A percentile compares a stretch with the other conserved stretches of the same genome.
phyloP scores from a whole-genome alignment of 2,329 filamentous ascomycete genomes.

The Aspergillus sp. region DNA sequence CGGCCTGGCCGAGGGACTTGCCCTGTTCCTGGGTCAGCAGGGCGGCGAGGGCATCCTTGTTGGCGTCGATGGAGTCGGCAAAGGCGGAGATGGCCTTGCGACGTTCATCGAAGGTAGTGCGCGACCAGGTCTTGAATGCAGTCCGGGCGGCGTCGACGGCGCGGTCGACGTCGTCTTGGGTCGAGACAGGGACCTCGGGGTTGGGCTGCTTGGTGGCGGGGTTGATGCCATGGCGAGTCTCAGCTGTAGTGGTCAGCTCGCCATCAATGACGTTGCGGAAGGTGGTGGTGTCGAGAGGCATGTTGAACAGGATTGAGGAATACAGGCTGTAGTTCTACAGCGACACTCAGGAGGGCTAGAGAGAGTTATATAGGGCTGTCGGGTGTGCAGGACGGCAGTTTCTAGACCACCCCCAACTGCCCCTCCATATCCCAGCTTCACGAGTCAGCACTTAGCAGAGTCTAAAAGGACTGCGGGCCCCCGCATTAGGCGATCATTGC shows the following conservation, averaged over 20 bases:
- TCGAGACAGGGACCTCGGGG: conserved; percentile 52
- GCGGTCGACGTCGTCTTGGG: conserved; percentile 50
- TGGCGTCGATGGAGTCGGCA: conserved; percentile 35
- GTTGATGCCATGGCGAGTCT: conserved; percentile 52
- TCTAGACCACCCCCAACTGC: background rate
- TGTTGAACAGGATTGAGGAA: too few relatives aligned
- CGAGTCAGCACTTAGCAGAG: background rate
- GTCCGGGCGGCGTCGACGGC: conserved; percentile 51
- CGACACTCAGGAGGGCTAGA: too few relatives aligned
- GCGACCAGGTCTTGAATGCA: conserved; percentile 51
- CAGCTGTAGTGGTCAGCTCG: conserved; percentile 44
- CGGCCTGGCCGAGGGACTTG: conserved; percentile 35
- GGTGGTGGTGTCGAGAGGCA: conserved; percentile 25
- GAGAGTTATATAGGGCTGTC: background rate
- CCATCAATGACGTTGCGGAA: conserved; percentile 57
- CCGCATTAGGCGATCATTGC: too few relatives aligned
- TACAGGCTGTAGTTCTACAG: too few relatives aligned
- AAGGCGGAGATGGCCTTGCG: conserved; percentile 32
- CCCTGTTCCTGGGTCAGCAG: conserved; percentile 46
- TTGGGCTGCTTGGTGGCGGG: conserved; percentile 52
- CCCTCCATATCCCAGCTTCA: background rate
- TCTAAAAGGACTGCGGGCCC: background rate
- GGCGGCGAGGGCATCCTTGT: conserved; percentile 37
- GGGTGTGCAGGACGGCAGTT: background rate
- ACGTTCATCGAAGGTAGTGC: conserved; percentile 34